Evolutionary conservation across 2,329 filamentous ascomycete species (phyloP).

Genomic region (Pseudogymnoascus sp.): DNA sequence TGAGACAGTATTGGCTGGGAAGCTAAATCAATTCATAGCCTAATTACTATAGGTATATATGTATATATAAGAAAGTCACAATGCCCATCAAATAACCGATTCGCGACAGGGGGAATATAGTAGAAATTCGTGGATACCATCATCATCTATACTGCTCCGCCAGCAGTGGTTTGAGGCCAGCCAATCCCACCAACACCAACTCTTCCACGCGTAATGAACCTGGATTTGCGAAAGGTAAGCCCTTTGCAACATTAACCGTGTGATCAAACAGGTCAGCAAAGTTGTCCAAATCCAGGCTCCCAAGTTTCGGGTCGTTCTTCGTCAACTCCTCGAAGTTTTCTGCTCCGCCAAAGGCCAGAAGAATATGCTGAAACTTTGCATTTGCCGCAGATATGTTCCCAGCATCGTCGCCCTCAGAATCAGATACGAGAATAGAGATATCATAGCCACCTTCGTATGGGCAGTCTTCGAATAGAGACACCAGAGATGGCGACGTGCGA

Average conservation of each 20-base stretch:
- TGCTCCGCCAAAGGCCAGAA: slow-evolving; percentile 76
- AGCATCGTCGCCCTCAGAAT: slow-evolving; percentile 52
- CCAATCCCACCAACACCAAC: neutral
- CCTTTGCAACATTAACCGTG: slow-evolving; percentile 62
- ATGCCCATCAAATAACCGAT: no score
- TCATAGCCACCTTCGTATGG: slow-evolving; percentile 73
- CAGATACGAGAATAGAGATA: slow-evolving; percentile 74
- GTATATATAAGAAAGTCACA: no score
- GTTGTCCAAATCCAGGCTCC: slow-evolving; percentile 50
- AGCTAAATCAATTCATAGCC: neutral
- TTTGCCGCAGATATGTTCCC: slow-evolving; percentile 24
- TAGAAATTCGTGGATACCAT: neutral
- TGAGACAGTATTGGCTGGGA: neutral
- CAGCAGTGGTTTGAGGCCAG: slow-evolving; percentile 1
- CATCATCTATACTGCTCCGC: neutral
- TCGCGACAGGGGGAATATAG: no score
- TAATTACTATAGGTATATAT: neutral
- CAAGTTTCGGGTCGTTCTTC: slow-evolving; percentile 51
- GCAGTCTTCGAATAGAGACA: slow-evolving; percentile 69
- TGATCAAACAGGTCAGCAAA: slow-evolving; percentile 69
- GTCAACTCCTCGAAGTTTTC: slow-evolving; percentile 72
- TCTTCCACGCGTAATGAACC: neutral
- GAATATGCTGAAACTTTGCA: slow-evolving; percentile 58
- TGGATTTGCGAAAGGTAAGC: neutral
- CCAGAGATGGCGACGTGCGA: slow-evolving; percentile 58